Base-by-base conservation (phyloP, 805 yeast species). In the Suhomyces canberraensis region DNA sequence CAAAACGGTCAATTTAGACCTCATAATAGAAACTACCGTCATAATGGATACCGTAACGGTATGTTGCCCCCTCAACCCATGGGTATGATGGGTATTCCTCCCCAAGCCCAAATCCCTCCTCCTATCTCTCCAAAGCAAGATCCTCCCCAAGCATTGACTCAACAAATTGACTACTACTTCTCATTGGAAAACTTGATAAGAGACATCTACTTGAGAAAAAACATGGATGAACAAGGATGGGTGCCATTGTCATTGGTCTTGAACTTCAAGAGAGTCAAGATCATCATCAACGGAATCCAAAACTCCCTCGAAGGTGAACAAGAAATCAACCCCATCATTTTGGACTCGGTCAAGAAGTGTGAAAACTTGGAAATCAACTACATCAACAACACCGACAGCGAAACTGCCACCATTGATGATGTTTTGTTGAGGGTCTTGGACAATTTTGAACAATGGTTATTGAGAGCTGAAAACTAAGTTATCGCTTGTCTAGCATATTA, bases 151-250 rank as follows among this genome's bases (percentile, higher is more conserved):
- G 74, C 74, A 25, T 68, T 68, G 48, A 58, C 56, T 45, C 60
- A 64, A 41, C 98, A 90, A 69, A 69, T 91, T 35, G 93, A 87
- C 56, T 93, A 93, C 69, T 93, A 93, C 62, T 85, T 93, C 66
- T 82, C 95, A 20, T 71, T 81, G 34, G 95, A 88, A 51, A 93
- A 93, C 62, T 72, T 93, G 62, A 70, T 83, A 50, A 85, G 88
- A 64, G 98, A 93, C 64, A 67, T 81, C 35, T 91, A 66, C 57
- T 71, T 93, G 62, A 79, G 96, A 61, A 75, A 78, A 46, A 85
- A 84, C 52, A 85, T 91, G 95, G 77, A 81, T 60, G 51, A 73
- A 31, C 71, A 78, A 41, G 96, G 96, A 17, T 81, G 81, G 71
- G 73, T 89, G 37, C 78, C 81, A 22, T 60, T 88, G 40, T 54